Percentiles rank a stretch among this genome's conserved stretches.
Conservation (phyloP, 2,329 filamentous ascomycete genomes). For the Didymella pomorum region DNA sequence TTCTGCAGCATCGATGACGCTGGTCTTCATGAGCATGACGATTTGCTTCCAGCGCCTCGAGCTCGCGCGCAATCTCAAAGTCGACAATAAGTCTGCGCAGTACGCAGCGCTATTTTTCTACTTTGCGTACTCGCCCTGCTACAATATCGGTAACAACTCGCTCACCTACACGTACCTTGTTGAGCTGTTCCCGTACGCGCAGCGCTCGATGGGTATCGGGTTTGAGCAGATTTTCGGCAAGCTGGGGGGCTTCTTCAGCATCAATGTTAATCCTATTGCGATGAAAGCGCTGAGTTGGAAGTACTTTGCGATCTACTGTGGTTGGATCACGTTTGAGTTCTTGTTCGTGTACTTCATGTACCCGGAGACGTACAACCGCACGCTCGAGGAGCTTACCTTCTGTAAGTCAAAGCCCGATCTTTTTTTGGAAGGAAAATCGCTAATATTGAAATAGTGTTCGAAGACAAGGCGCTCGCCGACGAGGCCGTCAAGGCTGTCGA, state of each 20-base stretch:
- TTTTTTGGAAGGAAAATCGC: background rate
- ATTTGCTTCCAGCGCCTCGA: slow-evolving; percentile 55
- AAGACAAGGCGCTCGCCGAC: slow-evolving; percentile 46
- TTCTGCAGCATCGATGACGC: slow-evolving; percentile 60
- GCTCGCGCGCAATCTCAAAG: slow-evolving; percentile 27
- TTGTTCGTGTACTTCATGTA: slow-evolving; percentile 67
- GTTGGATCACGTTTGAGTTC: slow-evolving; percentile 63
- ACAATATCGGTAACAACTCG: slow-evolving; percentile 73
- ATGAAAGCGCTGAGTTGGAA: slow-evolving; percentile 63
- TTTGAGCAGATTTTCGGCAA: slow-evolving; percentile 65
- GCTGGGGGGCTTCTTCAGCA: slow-evolving; percentile 55
- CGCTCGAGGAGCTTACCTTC: slow-evolving; percentile 67
- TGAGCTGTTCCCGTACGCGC: slow-evolving; percentile 67
- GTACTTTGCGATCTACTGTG: slow-evolving; percentile 65
- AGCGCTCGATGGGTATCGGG: slow-evolving; percentile 66
- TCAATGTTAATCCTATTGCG: slow-evolving; percentile 66
- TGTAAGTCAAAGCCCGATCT: slow-evolving; percentile 29
- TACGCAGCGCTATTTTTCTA: slow-evolving; percentile 64
- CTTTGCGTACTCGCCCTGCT: slow-evolving; percentile 65
- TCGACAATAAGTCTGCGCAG: slow-evolving; percentile 47
- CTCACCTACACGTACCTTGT: slow-evolving; percentile 69
- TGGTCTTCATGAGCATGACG: slow-evolving; percentile 65
- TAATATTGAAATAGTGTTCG: slow-evolving; percentile 42
- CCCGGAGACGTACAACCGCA: slow-evolving; percentile 65
- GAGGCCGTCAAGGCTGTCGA: slow-evolving; percentile 45